These are phyloP conservation scores for Ballota nigra DNA, from an alignment of 257 asterid species.

Conservation along the genomic window DNA sequence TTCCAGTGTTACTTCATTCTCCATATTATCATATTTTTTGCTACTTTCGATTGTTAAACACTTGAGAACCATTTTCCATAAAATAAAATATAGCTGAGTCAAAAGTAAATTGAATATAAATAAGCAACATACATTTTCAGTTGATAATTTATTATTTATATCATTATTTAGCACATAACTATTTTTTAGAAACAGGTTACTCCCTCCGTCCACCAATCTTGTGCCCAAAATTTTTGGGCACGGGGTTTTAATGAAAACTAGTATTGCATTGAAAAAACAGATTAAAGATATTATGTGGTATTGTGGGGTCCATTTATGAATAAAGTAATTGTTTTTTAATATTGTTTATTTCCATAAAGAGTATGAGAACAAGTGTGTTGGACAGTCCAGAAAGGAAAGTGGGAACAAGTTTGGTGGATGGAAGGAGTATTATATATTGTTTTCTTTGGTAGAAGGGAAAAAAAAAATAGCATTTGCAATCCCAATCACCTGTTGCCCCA, in stretches of 20 bases:
- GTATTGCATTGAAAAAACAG: too few species aligned
- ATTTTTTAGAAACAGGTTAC: too few species aligned
- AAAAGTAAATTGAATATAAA: background rate
- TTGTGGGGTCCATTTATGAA: too few species aligned
- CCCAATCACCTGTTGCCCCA: background rate
- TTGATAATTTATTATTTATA: background rate
- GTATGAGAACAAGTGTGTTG: too few species aligned
- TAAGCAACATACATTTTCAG: background rate
- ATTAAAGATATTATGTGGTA: too few species aligned
- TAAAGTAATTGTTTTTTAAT: too few species aligned
- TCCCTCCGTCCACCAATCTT: too few species aligned
- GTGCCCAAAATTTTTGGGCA: too few species aligned
- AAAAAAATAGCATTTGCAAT: background rate
- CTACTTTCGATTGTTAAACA: background rate
- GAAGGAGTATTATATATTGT: background rate
- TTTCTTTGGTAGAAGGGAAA: background rate
- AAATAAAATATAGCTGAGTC: background rate
- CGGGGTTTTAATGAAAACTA: too few species aligned
- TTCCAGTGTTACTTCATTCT: background rate
- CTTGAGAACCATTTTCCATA: background rate
- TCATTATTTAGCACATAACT: background rate
- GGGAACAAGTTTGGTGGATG: too few species aligned
- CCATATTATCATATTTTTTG: background rate
- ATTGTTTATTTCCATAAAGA: too few species aligned
- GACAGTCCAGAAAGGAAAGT: too few species aligned